A percentile compares a stretch with the other conserved stretches of the same genome.
Conservation (phyloP, 495 filamentous ascomycete species). For the Penicillium taxi region DNA sequence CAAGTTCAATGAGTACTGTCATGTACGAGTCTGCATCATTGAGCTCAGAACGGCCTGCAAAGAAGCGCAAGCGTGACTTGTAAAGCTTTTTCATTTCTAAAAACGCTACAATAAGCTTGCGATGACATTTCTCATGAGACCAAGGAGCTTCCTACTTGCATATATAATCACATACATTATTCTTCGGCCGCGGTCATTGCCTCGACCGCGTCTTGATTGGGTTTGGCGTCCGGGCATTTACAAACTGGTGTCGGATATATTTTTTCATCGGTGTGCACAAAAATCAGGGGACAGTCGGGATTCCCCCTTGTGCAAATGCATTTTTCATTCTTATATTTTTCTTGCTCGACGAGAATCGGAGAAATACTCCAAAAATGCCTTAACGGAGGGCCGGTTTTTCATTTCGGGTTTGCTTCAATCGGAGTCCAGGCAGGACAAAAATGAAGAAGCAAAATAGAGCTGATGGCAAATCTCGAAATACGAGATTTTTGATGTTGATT, state of each 20-base stretch:
- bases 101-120: too few species aligned
- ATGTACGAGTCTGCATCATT: constrained; percentile 69
- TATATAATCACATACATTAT: constrained; percentile 24
- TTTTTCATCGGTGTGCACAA: constrained; percentile 26
- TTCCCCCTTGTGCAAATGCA: too few species aligned
- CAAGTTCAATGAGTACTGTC: constrained; percentile 55
- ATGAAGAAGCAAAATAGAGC: constrained; percentile 20
- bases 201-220: constrained; percentile 25
- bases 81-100: constrained; percentile 13
- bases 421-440: constrained; percentile 6
- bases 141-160: constrained; percentile 38
- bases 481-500: constrained; percentile 14
- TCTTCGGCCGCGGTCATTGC: constrained; percentile 14
- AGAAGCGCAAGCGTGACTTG: constrained; percentile 71
- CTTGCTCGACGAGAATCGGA: neutral
- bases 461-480: constrained; percentile 8
- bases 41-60: constrained; percentile 45
- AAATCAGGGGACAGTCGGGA: too few species aligned
- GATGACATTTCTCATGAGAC: constrained; percentile 34
- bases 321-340: too few species aligned
- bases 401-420: neutral
- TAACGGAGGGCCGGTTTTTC: too few species aligned
- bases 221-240: constrained; percentile 38
- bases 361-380: constrained; percentile 1
- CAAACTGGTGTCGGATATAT: constrained; percentile 26